phyloP scores from a whole-genome alignment of 306 rosid species.

The Cyamopsis tetragonoloba region DNA sequence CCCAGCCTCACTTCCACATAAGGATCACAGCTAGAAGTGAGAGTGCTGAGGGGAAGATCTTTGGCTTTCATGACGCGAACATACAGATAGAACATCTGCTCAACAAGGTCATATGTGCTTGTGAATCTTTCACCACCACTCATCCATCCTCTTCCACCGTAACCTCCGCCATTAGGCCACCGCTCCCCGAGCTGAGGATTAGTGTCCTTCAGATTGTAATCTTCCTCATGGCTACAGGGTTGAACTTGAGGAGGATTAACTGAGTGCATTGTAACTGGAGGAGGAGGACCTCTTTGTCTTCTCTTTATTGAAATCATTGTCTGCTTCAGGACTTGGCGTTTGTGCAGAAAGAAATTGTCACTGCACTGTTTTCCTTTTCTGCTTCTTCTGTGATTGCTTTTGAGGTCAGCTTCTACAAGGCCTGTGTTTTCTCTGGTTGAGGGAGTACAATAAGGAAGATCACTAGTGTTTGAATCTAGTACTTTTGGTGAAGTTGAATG shows the following conservation, averaged over 20 bases:
- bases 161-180: constrained; percentile 62
- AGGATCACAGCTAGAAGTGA: constrained; percentile 80
- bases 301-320: constrained; percentile 51
- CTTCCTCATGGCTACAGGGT: constrained; percentile 39
- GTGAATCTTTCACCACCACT: constrained; percentile 54
- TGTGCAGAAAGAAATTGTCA: constrained; percentile 21
- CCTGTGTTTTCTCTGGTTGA: constrained; percentile 21
- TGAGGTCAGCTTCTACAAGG: constrained; percentile 22
- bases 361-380: constrained; percentile 22
- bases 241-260: constrained; percentile 35
- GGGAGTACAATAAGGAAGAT: constrained; percentile 21
- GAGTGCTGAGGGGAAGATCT: constrained; percentile 62
- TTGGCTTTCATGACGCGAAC: constrained; percentile 77
- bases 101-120: constrained; percentile 83
- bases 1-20: constrained; percentile 89
- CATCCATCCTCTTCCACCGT: constrained; percentile 71
- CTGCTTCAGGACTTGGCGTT: constrained; percentile 44
- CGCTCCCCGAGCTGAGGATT: constrained; percentile 75
- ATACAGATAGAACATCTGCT: constrained; percentile 78
- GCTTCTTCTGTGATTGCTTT: constrained; percentile 18
- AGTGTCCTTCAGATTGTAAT: constrained; percentile 64
- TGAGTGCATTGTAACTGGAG: constrained; percentile 34
- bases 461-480: constrained; percentile 10
- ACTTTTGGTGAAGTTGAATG: constrained; percentile 27
- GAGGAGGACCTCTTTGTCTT: constrained; percentile 45